Conservation (phyloP, 805 yeast species). For the Ogataea methanolica region DNA sequence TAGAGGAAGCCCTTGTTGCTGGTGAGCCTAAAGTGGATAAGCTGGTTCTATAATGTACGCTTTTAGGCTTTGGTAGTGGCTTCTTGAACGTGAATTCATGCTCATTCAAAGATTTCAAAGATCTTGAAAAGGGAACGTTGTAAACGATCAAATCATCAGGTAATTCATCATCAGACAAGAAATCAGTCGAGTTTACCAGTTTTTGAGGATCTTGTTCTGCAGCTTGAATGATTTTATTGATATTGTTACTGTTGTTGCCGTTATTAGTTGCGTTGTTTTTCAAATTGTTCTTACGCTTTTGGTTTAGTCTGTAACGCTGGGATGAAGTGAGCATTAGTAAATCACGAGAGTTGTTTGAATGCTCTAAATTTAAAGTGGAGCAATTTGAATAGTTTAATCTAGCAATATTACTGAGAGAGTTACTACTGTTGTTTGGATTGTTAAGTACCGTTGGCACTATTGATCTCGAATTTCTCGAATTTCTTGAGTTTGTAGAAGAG, state of each 20-base stretch:
- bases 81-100: constrained; percentile 30
- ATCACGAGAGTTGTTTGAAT: constrained; percentile 1
- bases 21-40: constrained; percentile 26
- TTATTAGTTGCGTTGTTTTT: background rate
- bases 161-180: constrained; percentile 46
- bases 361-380: background rate
- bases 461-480: background rate
- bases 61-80: constrained; percentile 4
- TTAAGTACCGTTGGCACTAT: background rate
- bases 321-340: constrained; percentile 22
- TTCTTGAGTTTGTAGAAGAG: background rate
- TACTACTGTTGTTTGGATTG: background rate
- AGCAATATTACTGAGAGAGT: background rate
- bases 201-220: constrained; percentile 5
- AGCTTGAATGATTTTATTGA: constrained; percentile 5
- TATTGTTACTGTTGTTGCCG: background rate
- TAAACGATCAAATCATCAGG: constrained; percentile 50
- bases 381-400: background rate
- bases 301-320: constrained; percentile 22
- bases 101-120: constrained; percentile 37
- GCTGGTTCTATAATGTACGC: constrained; percentile 1
- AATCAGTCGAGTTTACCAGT: constrained; percentile 28
- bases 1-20: constrained; percentile 41
- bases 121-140: constrained; percentile 62
- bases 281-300: constrained; percentile 14